A percentile compares a stretch with the other conserved stretches of the same genome.
These are phyloP conservation scores for Thecaphora frezii DNA, from an alignment of 1,284 basidiomycete genomes.

Conservation along the genomic window DNA sequence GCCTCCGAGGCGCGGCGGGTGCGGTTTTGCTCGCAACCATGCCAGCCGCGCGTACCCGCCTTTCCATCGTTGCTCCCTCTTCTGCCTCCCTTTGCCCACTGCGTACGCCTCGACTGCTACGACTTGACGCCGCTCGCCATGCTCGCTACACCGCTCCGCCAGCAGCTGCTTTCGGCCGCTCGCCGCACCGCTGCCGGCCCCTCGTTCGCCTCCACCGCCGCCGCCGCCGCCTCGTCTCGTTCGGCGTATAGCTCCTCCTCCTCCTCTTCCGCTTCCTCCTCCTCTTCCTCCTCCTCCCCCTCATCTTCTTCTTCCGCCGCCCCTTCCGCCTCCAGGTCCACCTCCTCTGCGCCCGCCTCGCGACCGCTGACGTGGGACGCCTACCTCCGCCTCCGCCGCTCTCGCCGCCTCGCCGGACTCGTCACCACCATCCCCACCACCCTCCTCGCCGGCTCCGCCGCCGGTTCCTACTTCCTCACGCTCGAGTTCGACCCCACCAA, in stretches of 20 bases:
- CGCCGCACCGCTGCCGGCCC: too few species aligned
- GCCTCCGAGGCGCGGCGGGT: too few species aligned
- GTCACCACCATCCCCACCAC: slow-evolving; percentile 53
- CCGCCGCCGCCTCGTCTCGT: not conserved
- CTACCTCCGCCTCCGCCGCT: slow-evolving; percentile 45
- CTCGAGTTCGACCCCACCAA: slow-evolving; percentile 49
- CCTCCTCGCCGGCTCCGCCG: slow-evolving; percentile 34
- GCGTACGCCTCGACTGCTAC: too few species aligned
- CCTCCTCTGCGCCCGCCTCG: not conserved
- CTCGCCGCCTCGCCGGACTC: slow-evolving; percentile 46
- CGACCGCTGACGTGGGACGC: slow-evolving; percentile 23
- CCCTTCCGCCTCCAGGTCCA: slow-evolving; percentile 1
- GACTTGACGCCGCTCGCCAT: too few species aligned
- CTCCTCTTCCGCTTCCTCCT: slow-evolving; percentile 8
- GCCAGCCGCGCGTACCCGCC: too few species aligned
- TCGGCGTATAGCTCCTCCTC: slow-evolving; percentile 8
- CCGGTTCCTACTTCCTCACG: slow-evolving; percentile 51
- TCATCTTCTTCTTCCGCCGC: slow-evolving; percentile 4
- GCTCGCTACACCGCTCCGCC: too few species aligned
- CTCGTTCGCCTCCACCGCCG: too few species aligned
- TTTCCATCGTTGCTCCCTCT: too few species aligned
- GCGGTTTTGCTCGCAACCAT: too few species aligned
- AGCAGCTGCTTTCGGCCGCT: not conserved
- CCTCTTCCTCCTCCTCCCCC: not conserved
- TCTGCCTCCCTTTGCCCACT: too few species aligned